phyloP scores from a whole-genome alignment of 1,284 basidiomycete species.

The Baeospora myosura region DNA sequence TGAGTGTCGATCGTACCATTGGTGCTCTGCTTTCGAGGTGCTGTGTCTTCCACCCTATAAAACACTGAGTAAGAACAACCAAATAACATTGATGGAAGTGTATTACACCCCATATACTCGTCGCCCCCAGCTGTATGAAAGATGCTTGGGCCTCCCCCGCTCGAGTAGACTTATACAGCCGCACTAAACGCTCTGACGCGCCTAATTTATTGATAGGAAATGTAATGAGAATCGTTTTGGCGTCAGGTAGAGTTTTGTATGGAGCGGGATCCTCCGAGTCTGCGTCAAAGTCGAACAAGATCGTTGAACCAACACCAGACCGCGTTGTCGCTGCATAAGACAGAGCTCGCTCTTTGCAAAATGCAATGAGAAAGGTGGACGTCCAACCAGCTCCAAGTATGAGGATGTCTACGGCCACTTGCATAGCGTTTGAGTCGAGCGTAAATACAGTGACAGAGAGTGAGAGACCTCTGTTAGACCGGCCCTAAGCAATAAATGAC shows the following conservation, averaged over 20 bases:
- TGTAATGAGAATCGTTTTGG: constrained; percentile 52
- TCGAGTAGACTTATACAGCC: constrained; percentile 15
- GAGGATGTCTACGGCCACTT: constrained; percentile 40
- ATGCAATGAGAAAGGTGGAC: constrained; percentile 53
- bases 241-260: constrained; percentile 44
- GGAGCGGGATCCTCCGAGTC: constrained; percentile 32
- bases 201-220: constrained; percentile 49
- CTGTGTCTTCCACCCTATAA: too few relatives aligned
- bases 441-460: too few relatives aligned
- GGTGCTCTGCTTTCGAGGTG: constrained; percentile 14
- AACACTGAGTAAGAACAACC: too few relatives aligned
- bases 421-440: constrained; percentile 10
- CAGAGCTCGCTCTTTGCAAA: constrained; percentile 35
- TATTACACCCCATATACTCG: constrained; percentile 57
- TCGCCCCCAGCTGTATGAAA: constrained; percentile 58
- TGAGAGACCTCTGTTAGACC: too few relatives aligned
- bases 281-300: constrained; percentile 44
- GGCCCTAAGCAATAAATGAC: too few relatives aligned
- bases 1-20: constrained; percentile 49
- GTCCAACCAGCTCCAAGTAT: constrained; percentile 70
- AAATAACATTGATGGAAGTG: too few relatives aligned
- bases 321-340: constrained; percentile 52
- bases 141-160: constrained; percentile 15
- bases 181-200: constrained; percentile 31
- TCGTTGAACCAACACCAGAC: constrained; percentile 36